These are phyloP conservation scores for Malus hybrid DNA, from an alignment of 331 rosid genomes.

Conservation along the genomic window DNA sequence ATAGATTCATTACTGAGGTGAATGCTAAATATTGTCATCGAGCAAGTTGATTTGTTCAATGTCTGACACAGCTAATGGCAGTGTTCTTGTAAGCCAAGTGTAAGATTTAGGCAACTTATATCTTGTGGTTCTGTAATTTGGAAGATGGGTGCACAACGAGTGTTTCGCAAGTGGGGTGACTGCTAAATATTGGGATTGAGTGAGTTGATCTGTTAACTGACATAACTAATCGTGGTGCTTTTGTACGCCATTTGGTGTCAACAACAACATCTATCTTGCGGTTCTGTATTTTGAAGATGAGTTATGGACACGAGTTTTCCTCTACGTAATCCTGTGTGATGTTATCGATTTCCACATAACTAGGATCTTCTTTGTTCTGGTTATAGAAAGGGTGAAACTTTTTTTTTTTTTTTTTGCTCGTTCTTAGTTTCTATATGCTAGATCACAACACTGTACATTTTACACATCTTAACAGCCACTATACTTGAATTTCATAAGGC, in stretches of 20 bases:
- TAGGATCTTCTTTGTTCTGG: neutral
- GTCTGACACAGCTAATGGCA: neutral
- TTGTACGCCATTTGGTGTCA: neutral
- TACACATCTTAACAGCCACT: neutral
- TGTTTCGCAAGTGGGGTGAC: neutral
- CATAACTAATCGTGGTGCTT: neutral
- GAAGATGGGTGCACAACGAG: neutral
- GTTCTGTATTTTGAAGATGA: neutral
- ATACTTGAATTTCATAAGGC: neutral
- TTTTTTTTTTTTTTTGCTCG: neutral
- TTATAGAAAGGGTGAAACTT: neutral
- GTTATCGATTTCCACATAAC: neutral
- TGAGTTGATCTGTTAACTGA: neutral
- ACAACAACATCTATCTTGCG: neutral
- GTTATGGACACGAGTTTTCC: neutral
- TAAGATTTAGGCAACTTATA: neutral
- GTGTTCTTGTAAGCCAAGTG: neutral
- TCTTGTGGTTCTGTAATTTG: neutral
- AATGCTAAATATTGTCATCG: neutral
- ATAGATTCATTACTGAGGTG: neutral
- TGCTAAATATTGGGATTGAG: neutral
- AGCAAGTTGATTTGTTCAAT: neutral
- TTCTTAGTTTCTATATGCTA: neutral
- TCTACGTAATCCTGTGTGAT: neutral
- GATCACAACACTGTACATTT: no score